Conservation (phyloP, 2,329 filamentous ascomycete genomes). For the Trichoderma endophyticum region DNA sequence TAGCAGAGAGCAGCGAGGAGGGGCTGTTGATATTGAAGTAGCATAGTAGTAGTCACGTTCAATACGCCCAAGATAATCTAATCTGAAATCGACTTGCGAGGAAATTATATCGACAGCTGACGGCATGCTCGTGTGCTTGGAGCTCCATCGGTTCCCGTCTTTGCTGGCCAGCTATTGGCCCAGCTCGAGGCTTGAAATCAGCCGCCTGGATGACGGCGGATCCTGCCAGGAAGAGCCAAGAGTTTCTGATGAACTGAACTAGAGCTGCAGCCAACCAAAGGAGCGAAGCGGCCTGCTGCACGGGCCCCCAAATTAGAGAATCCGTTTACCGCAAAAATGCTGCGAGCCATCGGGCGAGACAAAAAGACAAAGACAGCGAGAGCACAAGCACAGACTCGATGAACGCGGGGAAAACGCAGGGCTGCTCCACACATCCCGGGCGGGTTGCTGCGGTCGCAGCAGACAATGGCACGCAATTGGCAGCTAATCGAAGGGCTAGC, state of each 20-base stretch:
- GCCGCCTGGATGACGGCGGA: neutral
- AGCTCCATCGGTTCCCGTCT: neutral
- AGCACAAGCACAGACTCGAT: neutral
- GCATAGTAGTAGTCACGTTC: neutral
- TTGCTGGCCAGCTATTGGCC: neutral
- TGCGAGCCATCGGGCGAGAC: neutral
- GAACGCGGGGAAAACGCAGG: conserved; percentile 9
- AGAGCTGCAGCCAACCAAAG: conserved; percentile 13
- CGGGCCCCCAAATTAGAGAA: conserved; percentile 3
- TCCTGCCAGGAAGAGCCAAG: neutral
- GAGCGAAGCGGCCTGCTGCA: neutral
- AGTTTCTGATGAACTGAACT: neutral
- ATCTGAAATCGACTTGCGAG: neutral
- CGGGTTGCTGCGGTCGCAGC: neutral
- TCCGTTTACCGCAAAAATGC: neutral
- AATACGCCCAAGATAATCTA: neutral
- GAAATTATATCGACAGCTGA: neutral
- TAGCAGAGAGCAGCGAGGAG: neutral
- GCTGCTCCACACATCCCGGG: neutral
- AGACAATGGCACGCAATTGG: neutral
- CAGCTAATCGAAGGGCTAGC: neutral
- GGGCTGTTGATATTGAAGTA: neutral
- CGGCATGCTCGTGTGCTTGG: neutral
- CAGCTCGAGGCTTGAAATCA: neutral
- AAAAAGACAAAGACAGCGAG: neutral